phyloP scores from a whole-genome alignment of 2,329 filamentous ascomycete species.

The Cordyceps cateniannulata region DNA sequence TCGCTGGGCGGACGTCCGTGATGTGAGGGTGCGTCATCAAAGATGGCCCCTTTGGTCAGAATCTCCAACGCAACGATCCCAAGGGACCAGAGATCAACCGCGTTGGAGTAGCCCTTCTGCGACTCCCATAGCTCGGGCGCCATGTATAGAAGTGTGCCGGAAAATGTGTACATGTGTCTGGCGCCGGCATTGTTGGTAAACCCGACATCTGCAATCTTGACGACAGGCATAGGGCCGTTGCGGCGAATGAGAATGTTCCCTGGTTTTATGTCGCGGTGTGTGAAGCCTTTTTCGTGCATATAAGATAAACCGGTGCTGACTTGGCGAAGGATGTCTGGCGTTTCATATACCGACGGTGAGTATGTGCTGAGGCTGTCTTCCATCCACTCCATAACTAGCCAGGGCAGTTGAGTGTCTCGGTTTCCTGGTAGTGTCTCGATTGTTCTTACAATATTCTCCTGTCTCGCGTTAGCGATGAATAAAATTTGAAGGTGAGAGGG shows the following conservation, averaged over 20 bases:
- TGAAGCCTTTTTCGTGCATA: not conserved
- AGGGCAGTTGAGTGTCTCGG: not conserved
- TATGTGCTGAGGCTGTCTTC: not conserved
- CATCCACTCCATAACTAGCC: not conserved
- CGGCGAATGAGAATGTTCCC: not conserved
- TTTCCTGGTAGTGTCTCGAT: not conserved
- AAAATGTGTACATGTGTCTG: not conserved
- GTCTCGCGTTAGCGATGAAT: not conserved
- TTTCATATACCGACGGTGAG: not conserved
- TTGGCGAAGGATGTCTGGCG: not conserved
- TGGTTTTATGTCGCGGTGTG: not conserved
- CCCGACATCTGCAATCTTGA: not conserved
- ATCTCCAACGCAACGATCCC: not conserved
- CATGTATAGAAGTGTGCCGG: not conserved
- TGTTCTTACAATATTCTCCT: not conserved
- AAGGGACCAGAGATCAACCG: not conserved
- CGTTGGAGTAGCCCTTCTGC: not conserved
- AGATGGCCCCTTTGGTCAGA: not conserved
- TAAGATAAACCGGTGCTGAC: not conserved
- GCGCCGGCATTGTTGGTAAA: not conserved
- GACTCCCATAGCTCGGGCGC: not conserved
- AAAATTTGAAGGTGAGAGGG: not conserved
- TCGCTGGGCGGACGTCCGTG: not conserved
- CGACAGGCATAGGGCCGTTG: not conserved
- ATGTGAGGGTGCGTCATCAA: not conserved